Evolutionary conservation across 176 grass and related monocot species (phyloP).

Genomic region (Carex parvula): DNA sequence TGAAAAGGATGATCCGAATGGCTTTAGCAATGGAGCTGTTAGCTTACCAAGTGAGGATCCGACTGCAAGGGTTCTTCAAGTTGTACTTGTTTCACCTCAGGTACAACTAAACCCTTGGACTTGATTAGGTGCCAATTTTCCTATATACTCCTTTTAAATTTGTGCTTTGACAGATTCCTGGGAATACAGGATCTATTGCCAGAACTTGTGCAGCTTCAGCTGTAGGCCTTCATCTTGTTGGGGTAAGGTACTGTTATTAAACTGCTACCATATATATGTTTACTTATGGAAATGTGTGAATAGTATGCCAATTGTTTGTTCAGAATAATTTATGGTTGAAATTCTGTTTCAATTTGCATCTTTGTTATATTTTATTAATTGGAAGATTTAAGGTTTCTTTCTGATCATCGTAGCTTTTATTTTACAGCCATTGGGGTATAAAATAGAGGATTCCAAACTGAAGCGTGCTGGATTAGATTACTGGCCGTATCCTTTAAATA

Average conservation of each 20-base stretch:
- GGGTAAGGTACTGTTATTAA: slow-evolving; percentile 67
- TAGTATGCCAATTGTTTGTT: not conserved
- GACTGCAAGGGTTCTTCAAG: slow-evolving; percentile 52
- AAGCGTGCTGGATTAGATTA: slow-evolving; percentile 98
- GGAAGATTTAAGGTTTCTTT: not conserved
- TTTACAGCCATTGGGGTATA: slow-evolving; percentile 83
- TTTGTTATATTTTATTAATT: not conserved
- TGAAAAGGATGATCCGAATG: slow-evolving; percentile 23
- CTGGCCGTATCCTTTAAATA: slow-evolving; percentile 88
- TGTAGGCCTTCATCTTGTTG: slow-evolving; percentile 93
- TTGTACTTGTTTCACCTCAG: slow-evolving; percentile 91
- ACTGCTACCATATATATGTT: slow-evolving; percentile 1
- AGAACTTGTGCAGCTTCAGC: slow-evolving; percentile 84
- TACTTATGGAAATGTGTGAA: not conserved
- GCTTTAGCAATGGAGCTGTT: slow-evolving; percentile 37
- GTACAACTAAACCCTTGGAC: slow-evolving; percentile 18
- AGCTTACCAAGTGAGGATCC: slow-evolving; percentile 34
- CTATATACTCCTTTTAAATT: not conserved
- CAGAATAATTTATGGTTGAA: not conserved
- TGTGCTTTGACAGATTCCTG: slow-evolving; percentile 57
- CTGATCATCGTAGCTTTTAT: not conserved
- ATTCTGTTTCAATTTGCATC: not conserved
- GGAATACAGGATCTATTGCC: slow-evolving; percentile 87
- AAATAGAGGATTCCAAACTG: slow-evolving; percentile 86
- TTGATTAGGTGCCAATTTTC: not conserved